Conservation (phyloP, 345 rosid genomes). For the Excoecaria cochinchinensis region DNA sequence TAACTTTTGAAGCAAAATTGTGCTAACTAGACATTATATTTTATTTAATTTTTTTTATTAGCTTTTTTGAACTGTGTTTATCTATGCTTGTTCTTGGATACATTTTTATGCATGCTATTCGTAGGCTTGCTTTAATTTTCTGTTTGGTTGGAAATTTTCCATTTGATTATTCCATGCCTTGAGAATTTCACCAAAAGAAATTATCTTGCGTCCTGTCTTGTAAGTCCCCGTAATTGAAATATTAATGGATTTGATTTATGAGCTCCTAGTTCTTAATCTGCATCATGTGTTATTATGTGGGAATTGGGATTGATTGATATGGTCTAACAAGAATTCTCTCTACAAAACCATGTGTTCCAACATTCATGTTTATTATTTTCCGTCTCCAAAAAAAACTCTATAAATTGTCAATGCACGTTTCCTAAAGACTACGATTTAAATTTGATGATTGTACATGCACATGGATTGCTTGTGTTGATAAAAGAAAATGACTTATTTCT, state of each 20-base stretch:
- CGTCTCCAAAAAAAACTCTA: too few relatives aligned
- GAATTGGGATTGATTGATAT: not conserved
- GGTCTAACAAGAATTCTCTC: not conserved
- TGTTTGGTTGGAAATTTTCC: not conserved
- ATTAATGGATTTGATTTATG: slow-evolving; percentile 1
- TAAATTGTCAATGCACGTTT: too few relatives aligned
- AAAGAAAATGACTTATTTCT: too few relatives aligned
- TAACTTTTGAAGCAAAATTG: too few relatives aligned
- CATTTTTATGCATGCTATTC: not conserved
- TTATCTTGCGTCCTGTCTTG: not conserved
- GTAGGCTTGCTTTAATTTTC: not conserved
- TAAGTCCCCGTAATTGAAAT: not conserved
- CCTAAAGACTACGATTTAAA: too few relatives aligned
- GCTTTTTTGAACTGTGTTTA: not conserved
- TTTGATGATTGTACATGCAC: too few relatives aligned
- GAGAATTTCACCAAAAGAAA: not conserved
- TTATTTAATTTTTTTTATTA: too few relatives aligned
- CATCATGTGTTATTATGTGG: not conserved
- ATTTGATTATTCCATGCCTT: not conserved
- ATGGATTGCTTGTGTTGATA: too few relatives aligned
- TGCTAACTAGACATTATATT: too few relatives aligned
- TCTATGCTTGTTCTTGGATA: not conserved
- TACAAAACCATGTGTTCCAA: not conserved
- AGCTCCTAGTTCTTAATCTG: not conserved
- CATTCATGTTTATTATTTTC: not conserved